phyloP scores from a whole-genome alignment of 176 grass and related monocot genomes.

The Neostapfia colusana region DNA sequence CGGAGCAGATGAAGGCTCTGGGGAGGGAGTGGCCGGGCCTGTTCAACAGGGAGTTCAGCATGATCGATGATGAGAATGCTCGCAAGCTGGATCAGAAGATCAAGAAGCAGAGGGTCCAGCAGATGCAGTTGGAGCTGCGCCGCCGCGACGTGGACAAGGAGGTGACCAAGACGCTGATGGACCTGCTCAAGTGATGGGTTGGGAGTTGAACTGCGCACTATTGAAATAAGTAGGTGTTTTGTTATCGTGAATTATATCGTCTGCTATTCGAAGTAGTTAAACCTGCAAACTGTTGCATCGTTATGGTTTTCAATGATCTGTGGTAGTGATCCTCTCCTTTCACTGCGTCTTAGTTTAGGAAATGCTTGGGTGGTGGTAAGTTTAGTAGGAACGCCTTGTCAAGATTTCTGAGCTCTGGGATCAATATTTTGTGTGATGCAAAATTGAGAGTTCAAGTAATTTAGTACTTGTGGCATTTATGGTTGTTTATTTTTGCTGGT shows the following conservation, averaged over 20 bases:
- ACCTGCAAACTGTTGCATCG: not conserved
- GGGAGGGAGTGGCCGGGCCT: not conserved
- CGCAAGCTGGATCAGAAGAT: slow-evolving; percentile 42
- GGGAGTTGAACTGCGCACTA: not conserved
- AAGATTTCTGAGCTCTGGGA: too few relatives aligned
- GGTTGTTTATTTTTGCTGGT: too few relatives aligned
- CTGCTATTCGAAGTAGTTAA: not conserved
- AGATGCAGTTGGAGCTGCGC: slow-evolving; percentile 18
- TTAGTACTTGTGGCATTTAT: too few relatives aligned
- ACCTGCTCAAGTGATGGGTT: not conserved
- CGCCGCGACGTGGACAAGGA: slow-evolving; percentile 34
- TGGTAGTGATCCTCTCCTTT: too few relatives aligned
- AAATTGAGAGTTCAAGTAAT: too few relatives aligned
- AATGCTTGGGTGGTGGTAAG: not conserved
- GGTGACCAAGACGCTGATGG: slow-evolving; percentile 35
- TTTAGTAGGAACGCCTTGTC: not conserved
- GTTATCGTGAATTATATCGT: not conserved
- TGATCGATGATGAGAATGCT: slow-evolving; percentile 39
- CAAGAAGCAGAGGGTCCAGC: slow-evolving; percentile 36
- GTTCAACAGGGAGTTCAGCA: slow-evolving; percentile 46
- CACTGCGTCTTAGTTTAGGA: not conserved
- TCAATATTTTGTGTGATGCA: too few relatives aligned
- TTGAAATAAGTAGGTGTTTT: not conserved
- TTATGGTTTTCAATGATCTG: not conserved
- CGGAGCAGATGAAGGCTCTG: slow-evolving; percentile 33